Evolutionary conservation across 139 green algal genomes (phyloP), one percentile per base, ranked within the genome.

Genomic region (Haematococcus sp.): DNA sequence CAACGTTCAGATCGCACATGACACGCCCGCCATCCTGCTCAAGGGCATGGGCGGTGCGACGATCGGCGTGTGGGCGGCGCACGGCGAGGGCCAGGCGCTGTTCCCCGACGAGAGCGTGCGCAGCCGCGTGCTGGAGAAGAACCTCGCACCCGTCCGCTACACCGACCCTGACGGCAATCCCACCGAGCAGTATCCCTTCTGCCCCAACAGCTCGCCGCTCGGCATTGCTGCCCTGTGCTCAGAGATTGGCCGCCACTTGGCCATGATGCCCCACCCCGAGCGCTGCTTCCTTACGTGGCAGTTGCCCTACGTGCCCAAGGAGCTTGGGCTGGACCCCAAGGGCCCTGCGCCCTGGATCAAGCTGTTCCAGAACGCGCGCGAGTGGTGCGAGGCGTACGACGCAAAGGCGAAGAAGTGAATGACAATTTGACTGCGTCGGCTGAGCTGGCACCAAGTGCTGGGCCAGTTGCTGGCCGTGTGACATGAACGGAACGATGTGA

Each of bases 241-340:
- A 0, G 78, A 88, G 3, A 76, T 98, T 78, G 96, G 96, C 4
- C 91, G 96, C 28, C 96, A 99, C 86, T 84, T 99, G 71, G 96
- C 96, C 20, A 96, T 99, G 88, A 99, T 99, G 96, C 96, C 96
- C 0, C 96, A 99, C 83, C 96, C 96, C 0, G 96, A 99, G 88
- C 86, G 96, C 56, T 95, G 91, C 83, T 98, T 96, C 88, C 75
- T 98, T 5, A 89, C 84, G 23, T 99, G 95, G 95, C 95, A 98
- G 87, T 72, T 96, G 71, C 93, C 92, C 2, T 95, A 68, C 11
- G 61, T 58, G 20, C 63, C 63, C 63, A 22, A 74, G 17, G 76
- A 87, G 15, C 28, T 85, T 28, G 84, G 84, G 4, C 46, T 96
- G 30, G 61, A 90, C 16, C 72, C 74, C 58, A 86, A 91, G 31